Evolutionary conservation across 352 stramenopile species (phyloP).

Genomic region (Phytophthora pluvialis): DNA sequence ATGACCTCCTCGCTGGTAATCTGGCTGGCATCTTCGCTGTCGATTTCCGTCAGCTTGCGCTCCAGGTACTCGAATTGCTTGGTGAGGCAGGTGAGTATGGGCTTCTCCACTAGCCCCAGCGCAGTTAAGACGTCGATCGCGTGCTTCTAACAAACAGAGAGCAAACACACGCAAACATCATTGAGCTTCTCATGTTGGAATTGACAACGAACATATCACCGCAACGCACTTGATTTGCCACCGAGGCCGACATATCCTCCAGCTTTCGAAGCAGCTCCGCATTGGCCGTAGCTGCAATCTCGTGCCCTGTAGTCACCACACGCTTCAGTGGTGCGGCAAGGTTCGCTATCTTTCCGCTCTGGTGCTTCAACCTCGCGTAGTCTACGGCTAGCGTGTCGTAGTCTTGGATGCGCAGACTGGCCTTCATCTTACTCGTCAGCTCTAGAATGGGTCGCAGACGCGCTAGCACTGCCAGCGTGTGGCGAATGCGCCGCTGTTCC

Average conservation of each 20-base stretch:
- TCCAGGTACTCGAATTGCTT: conserved; percentile 78
- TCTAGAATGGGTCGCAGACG: conserved; percentile 77
- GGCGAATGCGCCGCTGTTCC: conserved; percentile 78
- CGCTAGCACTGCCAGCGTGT: conserved; percentile 72
- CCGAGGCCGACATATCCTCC: conserved; percentile 62
- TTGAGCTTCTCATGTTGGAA: conserved; percentile 1
- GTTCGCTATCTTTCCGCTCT: conserved; percentile 64
- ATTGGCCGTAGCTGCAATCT: conserved; percentile 69
- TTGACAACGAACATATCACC: background rate
- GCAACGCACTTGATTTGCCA: conserved; percentile 58
- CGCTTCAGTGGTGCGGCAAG: conserved; percentile 57
- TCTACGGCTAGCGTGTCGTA: conserved; percentile 80
- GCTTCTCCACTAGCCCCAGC: conserved; percentile 69
- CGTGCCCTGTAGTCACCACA: conserved; percentile 61
- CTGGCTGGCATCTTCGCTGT: conserved; percentile 21
- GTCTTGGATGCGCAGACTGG: conserved; percentile 62
- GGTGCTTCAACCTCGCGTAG: conserved; percentile 71
- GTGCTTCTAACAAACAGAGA: conserved; percentile 42
- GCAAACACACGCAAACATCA: background rate
- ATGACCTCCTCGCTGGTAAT: conserved; percentile 47
- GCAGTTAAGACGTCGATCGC: conserved; percentile 64
- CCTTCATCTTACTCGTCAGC: conserved; percentile 79
- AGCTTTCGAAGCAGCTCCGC: conserved; percentile 64
- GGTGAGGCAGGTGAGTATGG: conserved; percentile 64
- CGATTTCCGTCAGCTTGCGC: conserved; percentile 46